A percentile compares a stretch with the other conserved stretches of the same genome.
Conservation (phyloP, 805 yeast genomes). For the Sungouiella thailandica region DNA sequence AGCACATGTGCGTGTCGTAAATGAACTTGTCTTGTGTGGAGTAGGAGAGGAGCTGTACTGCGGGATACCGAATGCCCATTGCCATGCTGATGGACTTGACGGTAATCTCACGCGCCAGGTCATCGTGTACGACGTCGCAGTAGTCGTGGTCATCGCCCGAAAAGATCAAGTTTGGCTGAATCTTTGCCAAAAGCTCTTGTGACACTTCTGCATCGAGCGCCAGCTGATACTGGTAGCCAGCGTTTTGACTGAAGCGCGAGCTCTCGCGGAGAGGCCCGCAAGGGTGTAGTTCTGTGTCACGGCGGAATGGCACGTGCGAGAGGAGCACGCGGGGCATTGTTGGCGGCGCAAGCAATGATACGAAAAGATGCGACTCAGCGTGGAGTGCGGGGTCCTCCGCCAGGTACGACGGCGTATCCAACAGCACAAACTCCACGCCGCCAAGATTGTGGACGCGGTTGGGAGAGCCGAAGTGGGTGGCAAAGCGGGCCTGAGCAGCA, state of each 20-base stretch:
- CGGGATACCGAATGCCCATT: conserved; percentile 37
- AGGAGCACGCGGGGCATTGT: conserved; percentile 18
- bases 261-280: conserved; percentile 22
- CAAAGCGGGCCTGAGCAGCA: conserved; percentile 25
- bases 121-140: conserved; percentile 15
- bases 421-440: conserved; percentile 26
- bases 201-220: conserved; percentile 15
- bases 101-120: conserved; percentile 27
- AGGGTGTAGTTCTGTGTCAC: conserved; percentile 12
- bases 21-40: conserved; percentile 6
- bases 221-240: conserved; percentile 25
- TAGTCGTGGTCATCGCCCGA: conserved; percentile 26
- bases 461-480: conserved; percentile 26
- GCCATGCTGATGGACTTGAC: conserved; percentile 39
- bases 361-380: conserved; percentile 11
- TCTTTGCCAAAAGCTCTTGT: conserved; percentile 9
- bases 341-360: conserved; percentile 6
- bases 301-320: conserved; percentile 21
- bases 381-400: conserved; percentile 11
- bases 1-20: conserved; percentile 40
- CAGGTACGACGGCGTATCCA: conserved; percentile 19
- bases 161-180: conserved; percentile 19
- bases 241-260: conserved; percentile 10
- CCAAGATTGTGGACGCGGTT: conserved; percentile 22
- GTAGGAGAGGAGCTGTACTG: conserved; percentile 35